Base-by-base conservation (phyloP, 2,329 filamentous ascomycete genomes). In the Scedosporium dehoogii region DNA sequence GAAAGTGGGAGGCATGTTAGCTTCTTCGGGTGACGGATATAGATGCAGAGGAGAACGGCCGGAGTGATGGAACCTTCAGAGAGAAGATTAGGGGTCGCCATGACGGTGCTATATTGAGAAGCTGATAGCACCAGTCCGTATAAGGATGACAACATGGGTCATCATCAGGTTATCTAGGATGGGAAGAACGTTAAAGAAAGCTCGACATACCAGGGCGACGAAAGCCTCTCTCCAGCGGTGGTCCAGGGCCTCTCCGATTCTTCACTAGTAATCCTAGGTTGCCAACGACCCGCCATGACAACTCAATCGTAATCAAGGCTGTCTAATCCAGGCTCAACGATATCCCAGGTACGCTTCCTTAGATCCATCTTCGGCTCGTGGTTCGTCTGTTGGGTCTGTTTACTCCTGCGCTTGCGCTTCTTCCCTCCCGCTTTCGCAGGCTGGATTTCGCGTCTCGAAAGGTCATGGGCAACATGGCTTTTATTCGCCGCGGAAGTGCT, bases 121-220 rank as follows among this genome's bases (percentile, higher is more conserved):
- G 60, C 60, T 41, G 42, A 58, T 62, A 62, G 60, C 60, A 62
- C 33, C 57, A 41, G 61, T 62, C 87, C 83, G 91, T 81, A 90
- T 96, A 96, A 96, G 91, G 91, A 96, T 96, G 91, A 96, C 90
- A 89, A 92, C 92, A 92, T 64, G 57, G 82, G 75, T 94, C 91
- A 93, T 96, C 91, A 93, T 88, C 23, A 58, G 21, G 64, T 62
- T 62, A 60, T 65, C 65, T 64, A 64, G 66, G 59, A 16, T 70
- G 67, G 70, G 71, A 69, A 59, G 25, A 38, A 60, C 18, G 10
- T n/a, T n/a, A 29, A 12, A 38, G 29, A 60, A 51, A 38, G 33
- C 33, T 3, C 2, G 10, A 38, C 56, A 61, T 59, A 44, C 42
- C 57, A 62, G 29, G 41, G 44, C 12, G n/a, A 12, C 6, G 33